Evolutionary conservation across 306 rosid genomes (phyloP).

Genomic region (Clitoria ternatea): DNA sequence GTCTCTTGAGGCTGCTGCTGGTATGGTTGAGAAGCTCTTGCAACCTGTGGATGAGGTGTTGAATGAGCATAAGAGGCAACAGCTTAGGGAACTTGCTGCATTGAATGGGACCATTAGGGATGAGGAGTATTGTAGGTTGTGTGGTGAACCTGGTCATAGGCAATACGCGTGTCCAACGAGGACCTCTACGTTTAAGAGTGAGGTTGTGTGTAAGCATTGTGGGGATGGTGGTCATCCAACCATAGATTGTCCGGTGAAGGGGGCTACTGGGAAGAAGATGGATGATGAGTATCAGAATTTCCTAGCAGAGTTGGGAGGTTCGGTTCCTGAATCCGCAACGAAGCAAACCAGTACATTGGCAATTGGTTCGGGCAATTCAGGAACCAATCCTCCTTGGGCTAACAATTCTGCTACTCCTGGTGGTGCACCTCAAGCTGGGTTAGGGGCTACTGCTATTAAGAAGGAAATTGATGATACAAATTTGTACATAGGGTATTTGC

Average conservation of each 20-base stretch:
- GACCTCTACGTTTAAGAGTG: constrained; percentile 84
- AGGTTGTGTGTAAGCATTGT: constrained; percentile 88
- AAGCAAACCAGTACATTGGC: constrained; percentile 44
- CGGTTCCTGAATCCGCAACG: constrained; percentile 57
- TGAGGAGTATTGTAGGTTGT: constrained; percentile 88
- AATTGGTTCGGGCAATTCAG: constrained; percentile 71
- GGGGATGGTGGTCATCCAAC: constrained; percentile 99
- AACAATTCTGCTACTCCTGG: constrained; percentile 45
- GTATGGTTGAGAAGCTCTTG: constrained; percentile 97
- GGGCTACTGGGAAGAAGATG: constrained; percentile 66
- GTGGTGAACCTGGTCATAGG: constrained; percentile 97
- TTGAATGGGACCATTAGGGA: constrained; percentile 97
- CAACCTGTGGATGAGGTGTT: constrained; percentile 98
- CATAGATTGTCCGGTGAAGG: constrained; percentile 97
- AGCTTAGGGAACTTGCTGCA: constrained; percentile 93
- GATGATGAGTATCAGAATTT: constrained; percentile 91
- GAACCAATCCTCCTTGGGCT: constrained; percentile 91
- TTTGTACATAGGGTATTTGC: constrained; percentile 92
- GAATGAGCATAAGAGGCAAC: constrained; percentile 98
- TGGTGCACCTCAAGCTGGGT: constrained; percentile 52
- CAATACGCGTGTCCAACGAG: constrained; percentile 94
- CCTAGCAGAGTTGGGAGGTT: constrained; percentile 82
- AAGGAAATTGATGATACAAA: constrained; percentile 94
- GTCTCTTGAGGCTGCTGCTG: constrained; percentile 92
- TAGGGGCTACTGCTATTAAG: constrained; percentile 63